Evolutionary conservation across 2,329 filamentous ascomycete genomes (phyloP).

Genomic region (Peltaster fructicola): DNA sequence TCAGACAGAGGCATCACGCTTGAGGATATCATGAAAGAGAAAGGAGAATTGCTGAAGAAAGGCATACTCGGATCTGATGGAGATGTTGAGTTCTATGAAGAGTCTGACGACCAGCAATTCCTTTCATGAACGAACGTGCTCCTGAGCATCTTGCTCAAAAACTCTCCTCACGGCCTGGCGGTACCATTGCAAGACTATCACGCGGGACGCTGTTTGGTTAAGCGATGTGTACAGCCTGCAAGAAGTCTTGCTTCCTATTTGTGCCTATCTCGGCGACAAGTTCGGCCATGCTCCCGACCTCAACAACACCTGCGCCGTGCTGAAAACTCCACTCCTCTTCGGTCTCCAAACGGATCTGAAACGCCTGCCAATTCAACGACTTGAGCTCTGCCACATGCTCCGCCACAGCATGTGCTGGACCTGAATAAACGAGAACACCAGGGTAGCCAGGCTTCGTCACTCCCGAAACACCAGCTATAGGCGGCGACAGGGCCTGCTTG

Average conservation of each 20-base stretch:
- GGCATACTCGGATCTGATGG: constrained; percentile 57
- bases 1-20: constrained; percentile 52
- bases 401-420: constrained; percentile 19
- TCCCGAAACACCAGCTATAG: constrained; percentile 20
- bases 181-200: too few relatives aligned
- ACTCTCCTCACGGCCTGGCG: too few relatives aligned
- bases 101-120: too few relatives aligned
- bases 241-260: constrained; percentile 12
- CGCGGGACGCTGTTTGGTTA: too few relatives aligned
- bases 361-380: constrained; percentile 27
- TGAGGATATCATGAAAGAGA: constrained; percentile 60
- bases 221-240: constrained; percentile 19
- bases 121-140: too few relatives aligned
- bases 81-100: constrained; percentile 86
- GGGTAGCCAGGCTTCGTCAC: constrained; percentile 31
- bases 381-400: constrained; percentile 27
- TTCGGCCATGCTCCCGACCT: constrained; percentile 29
- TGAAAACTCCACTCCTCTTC: constrained; percentile 22
- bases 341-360: constrained; percentile 26
- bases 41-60: constrained; percentile 55
- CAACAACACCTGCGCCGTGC: constrained; percentile 23
- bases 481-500: constrained; percentile 24
- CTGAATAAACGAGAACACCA: constrained; percentile 27
- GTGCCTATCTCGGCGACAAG: constrained; percentile 22
- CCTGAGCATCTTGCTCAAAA: too few relatives aligned